phyloP scores from a whole-genome alignment of 2,329 filamentous ascomycete genomes.

The Grosmannia penicillata region DNA sequence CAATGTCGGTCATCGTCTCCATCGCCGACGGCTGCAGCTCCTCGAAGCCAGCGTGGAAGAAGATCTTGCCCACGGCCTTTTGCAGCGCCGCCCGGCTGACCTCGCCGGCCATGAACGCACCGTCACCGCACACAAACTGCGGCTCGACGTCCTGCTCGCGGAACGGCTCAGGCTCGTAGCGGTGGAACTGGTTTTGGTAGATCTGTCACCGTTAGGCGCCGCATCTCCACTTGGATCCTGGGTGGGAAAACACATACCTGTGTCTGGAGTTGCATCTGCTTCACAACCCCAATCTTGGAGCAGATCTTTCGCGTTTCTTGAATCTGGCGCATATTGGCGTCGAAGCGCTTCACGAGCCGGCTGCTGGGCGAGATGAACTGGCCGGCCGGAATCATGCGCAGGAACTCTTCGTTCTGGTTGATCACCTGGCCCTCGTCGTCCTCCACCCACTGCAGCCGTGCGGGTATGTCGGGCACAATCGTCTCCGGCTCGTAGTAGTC shows the following conservation, averaged over 20 bases:
- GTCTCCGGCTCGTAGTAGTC: slow-evolving; percentile 89
- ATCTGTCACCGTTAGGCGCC: slow-evolving; percentile 36
- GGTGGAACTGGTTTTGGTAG: slow-evolving; percentile 96
- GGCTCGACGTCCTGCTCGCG: slow-evolving; percentile 72
- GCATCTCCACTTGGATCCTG: not conserved
- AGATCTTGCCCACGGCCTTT: slow-evolving; percentile 82
- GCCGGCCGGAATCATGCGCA: slow-evolving; percentile 61
- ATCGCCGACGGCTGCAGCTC: slow-evolving; percentile 91
- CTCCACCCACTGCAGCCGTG: slow-evolving; percentile 72
- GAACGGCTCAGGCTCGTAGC: slow-evolving; percentile 84
- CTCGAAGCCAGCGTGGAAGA: slow-evolving; percentile 93
- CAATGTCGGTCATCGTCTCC: slow-evolving; percentile 79
- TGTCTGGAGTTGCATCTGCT: slow-evolving; percentile 97
- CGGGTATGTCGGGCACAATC: slow-evolving; percentile 69
- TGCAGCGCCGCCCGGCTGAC: slow-evolving; percentile 74
- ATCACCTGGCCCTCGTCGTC: slow-evolving; percentile 81
- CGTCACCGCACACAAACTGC: slow-evolving; percentile 80
- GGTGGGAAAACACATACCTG: slow-evolving; percentile 45
- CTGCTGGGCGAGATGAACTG: slow-evolving; percentile 64
- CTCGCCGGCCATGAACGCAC: slow-evolving; percentile 72
- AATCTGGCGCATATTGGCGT: slow-evolving; percentile 85
- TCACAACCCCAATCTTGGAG: slow-evolving; percentile 93
- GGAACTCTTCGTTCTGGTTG: slow-evolving; percentile 72
- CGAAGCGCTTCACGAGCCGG: slow-evolving; percentile 62
- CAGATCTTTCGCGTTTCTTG: slow-evolving; percentile 94